phyloP scores from a whole-genome alignment of 257 asterid species.

The Jasminum sambac region DNA sequence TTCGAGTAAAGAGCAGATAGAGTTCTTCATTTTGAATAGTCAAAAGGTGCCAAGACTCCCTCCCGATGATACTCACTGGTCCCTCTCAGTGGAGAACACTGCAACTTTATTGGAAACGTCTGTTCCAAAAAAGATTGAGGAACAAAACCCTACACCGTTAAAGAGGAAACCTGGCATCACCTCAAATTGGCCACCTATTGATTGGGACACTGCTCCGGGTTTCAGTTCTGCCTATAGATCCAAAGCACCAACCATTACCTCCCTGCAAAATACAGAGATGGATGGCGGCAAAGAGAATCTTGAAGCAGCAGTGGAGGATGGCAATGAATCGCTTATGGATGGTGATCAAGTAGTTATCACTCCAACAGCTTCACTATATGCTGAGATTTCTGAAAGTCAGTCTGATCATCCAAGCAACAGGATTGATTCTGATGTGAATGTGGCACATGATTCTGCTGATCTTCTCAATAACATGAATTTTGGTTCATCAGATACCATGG shows the following conservation, averaged over 20 bases:
- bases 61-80: conserved; percentile 63
- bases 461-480: conserved; percentile 27
- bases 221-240: conserved; percentile 29
- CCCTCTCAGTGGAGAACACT: conserved; percentile 46
- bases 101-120: conserved; percentile 14
- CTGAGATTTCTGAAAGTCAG: conserved; percentile 33
- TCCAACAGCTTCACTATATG: conserved; percentile 24
- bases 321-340: conserved; percentile 30
- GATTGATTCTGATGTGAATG: conserved; percentile 27
- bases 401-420: conserved; percentile 26
- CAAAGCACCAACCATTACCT: conserved; percentile 27
- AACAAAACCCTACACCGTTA: conserved; percentile 24
- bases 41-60: conserved; percentile 81
- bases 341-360: conserved; percentile 25
- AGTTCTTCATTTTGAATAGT: conserved; percentile 71
- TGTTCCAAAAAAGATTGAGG: conserved; percentile 30
- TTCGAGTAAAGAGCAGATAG: conserved; percentile 76
- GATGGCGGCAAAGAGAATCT: conserved; percentile 24
- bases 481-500: conserved; percentile 32
- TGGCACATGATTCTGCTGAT: conserved; percentile 33
- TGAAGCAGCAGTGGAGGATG: conserved; percentile 27
- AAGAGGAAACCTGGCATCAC: conserved; percentile 35
- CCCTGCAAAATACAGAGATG: conserved; percentile 27
- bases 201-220: conserved; percentile 78
- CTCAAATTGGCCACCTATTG: conserved; percentile 76